Percentiles rank a stretch among this genome's conserved stretches.
These are phyloP conservation scores for Astrephomene gubernaculifera DNA, from an alignment of 139 green algal genomes.

Conservation along the genomic window DNA sequence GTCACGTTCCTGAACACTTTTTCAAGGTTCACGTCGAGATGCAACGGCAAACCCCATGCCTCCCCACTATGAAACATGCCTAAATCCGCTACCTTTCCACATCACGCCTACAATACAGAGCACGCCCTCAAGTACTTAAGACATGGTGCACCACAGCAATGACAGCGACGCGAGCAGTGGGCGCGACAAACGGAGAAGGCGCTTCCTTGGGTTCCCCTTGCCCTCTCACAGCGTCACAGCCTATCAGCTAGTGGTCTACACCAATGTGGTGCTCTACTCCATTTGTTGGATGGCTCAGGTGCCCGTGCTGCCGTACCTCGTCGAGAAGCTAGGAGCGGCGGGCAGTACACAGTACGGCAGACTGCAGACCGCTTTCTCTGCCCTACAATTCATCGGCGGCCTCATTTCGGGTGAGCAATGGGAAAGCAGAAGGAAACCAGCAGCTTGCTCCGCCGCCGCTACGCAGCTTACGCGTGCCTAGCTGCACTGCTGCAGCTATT, in stretches of 20 bases:
- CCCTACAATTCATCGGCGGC: constrained; percentile 52
- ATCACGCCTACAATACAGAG: neutral
- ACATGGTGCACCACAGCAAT: neutral
- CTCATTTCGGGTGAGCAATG: constrained; percentile 51
- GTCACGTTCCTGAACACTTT: no score
- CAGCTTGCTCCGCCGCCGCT: neutral
- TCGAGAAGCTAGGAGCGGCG: constrained; percentile 45
- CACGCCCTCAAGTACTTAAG: neutral
- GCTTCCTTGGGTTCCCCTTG: no score
- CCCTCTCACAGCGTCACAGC: neutral
- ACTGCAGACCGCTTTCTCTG: constrained; percentile 53
- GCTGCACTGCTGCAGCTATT: neutral
- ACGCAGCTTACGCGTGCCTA: neutral
- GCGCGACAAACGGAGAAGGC: neutral
- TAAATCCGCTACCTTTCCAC: neutral
- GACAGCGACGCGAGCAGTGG: no score
- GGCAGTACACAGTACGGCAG: constrained; percentile 44
- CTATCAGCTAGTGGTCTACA: constrained; percentile 34
- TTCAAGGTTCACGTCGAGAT: no score
- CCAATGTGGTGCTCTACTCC: constrained; percentile 34
- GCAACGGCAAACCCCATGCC: no score
- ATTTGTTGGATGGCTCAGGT: constrained; percentile 48
- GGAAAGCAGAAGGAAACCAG: neutral
- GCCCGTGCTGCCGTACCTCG: constrained; percentile 61
- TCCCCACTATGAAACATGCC: no score